Evolutionary conservation across 164 flowering plant species (phyloP), one percentile per base, ranked within the genome.

Genomic region (Annona cherimola): DNA sequence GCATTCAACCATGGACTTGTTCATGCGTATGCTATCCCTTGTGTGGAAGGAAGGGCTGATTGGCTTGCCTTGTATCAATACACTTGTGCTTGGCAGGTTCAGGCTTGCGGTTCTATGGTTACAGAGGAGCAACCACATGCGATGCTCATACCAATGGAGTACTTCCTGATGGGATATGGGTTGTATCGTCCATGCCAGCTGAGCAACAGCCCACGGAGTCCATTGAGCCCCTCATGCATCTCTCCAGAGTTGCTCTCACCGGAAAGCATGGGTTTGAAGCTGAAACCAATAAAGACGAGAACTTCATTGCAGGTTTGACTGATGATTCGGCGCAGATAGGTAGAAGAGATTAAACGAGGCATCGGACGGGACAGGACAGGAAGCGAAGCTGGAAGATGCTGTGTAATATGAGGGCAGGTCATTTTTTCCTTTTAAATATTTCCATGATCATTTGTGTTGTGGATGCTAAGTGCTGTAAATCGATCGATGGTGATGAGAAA

Each of bases 41-140:
- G 20, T 3, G 14, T 26, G 42, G 9, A 16, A 59, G 41, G 50
- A 35, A 4, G 44, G 20, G 64, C 39, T 73, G 66, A 45, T 62
- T 43, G 11, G 3, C 9, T 61, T 70, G 45, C 5, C 42, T 4
- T 26, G 35, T 26, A 26, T 26, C 35, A 26, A 26, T 26, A 26
- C 35, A 26, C 43, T 61, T 43, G 60, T 59, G 71, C 42, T 35
- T 40, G 39, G 45, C 84, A 94, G 99, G 99, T 94, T 54, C 97
- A 92, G 76, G 85, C 91, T n/a, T 94, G 99, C 75, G 99, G 99
- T 69, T 90, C 99, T 41, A 83, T 92, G 93, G 99, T 94, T 79
- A 94, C 99, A 26, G 97, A 94, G 62, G 99, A 94, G 81, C 97
- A 94, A 76, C 99, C 97, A 8, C 95, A 90, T 80, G 99, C 97